A percentile compares a stretch with the other conserved stretches of the same genome.
phyloP scores from a whole-genome alignment of 495 filamentous ascomycete species.

The Cladorrhinum samala region DNA sequence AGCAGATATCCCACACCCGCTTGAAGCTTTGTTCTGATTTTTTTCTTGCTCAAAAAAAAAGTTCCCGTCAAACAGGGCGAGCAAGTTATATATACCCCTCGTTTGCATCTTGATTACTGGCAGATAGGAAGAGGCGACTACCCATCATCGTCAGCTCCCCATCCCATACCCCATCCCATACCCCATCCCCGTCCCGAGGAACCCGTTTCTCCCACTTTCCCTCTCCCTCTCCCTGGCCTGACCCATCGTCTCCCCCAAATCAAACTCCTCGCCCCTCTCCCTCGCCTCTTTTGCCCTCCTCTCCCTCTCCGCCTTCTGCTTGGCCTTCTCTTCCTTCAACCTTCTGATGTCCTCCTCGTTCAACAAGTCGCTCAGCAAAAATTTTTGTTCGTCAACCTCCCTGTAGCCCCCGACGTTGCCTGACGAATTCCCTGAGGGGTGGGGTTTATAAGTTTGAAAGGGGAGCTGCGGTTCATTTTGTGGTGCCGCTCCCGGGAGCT shows the following conservation, averaged over 20 bases:
- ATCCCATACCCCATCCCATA: not conserved
- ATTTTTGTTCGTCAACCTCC: constrained; percentile 31
- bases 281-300: not conserved
- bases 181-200: too few relatives aligned
- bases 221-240: not conserved
- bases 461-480: constrained; percentile 22
- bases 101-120: too few relatives aligned
- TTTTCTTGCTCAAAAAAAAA: too few relatives aligned
- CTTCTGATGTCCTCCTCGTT: constrained; percentile 18
- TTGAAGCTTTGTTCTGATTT: too few relatives aligned
- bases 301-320: constrained; percentile 5
- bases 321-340: constrained; percentile 20
- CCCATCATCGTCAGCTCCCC: not conserved
- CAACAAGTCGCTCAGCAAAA: constrained; percentile 23
- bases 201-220: too few relatives aligned
- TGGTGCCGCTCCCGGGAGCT: constrained; percentile 21
- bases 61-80: too few relatives aligned
- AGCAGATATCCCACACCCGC: too few relatives aligned
- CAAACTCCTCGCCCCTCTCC: constrained; percentile 10
- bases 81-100: too few relatives aligned
- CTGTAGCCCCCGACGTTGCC: not conserved
- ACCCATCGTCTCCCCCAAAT: constrained; percentile 8
- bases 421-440: not conserved
- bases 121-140: too few relatives aligned
- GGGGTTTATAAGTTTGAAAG: constrained; percentile 14